A percentile compares a stretch with the other conserved stretches of the same genome.
Conservation (phyloP, 352 stramenopile genomes). For the Phytophthora hibernalis region DNA sequence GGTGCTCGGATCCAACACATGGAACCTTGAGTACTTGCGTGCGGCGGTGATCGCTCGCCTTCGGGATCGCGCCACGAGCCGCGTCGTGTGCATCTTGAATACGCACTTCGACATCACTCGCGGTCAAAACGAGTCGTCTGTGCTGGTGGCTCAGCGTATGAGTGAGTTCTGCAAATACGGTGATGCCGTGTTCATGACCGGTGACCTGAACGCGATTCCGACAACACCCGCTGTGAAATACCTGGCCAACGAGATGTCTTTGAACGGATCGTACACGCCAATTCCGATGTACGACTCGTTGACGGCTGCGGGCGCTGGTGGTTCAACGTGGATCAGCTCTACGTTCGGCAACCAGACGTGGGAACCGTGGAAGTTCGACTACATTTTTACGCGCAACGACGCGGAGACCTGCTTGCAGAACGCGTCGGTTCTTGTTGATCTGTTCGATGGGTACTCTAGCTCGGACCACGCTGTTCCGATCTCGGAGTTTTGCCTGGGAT, state of each 20-base stretch:
- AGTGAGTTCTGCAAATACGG: slow-evolving; percentile 42
- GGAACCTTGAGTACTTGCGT: slow-evolving; percentile 65
- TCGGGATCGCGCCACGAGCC: slow-evolving; percentile 18
- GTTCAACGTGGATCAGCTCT: slow-evolving; percentile 63
- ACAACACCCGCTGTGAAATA: slow-evolving; percentile 49
- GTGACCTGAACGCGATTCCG: slow-evolving; percentile 61
- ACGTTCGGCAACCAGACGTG: slow-evolving; percentile 41
- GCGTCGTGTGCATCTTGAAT: slow-evolving; percentile 68
- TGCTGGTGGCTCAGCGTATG: slow-evolving; percentile 54
- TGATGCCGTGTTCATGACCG: slow-evolving; percentile 65
- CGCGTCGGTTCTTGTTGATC: slow-evolving; percentile 47
- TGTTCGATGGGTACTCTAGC: slow-evolving; percentile 51
- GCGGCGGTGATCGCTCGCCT: slow-evolving; percentile 62
- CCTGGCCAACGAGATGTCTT: slow-evolving; percentile 23
- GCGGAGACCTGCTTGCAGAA: slow-evolving; percentile 44
- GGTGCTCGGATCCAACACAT: slow-evolving; percentile 59
- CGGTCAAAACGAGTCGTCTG: slow-evolving; percentile 57
- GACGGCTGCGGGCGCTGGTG: slow-evolving; percentile 38
- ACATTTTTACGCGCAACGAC: slow-evolving; percentile 65
- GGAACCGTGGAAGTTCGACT: slow-evolving; percentile 65
- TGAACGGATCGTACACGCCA: slow-evolving; percentile 35
- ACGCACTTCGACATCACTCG: slow-evolving; percentile 71
- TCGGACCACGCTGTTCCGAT: slow-evolving; percentile 71
- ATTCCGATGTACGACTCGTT: slow-evolving; percentile 70
- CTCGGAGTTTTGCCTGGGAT: slow-evolving; percentile 61